These are phyloP conservation scores for Salix dunnii DNA, from an alignment of 345 rosid species.

Conservation along the genomic window DNA sequence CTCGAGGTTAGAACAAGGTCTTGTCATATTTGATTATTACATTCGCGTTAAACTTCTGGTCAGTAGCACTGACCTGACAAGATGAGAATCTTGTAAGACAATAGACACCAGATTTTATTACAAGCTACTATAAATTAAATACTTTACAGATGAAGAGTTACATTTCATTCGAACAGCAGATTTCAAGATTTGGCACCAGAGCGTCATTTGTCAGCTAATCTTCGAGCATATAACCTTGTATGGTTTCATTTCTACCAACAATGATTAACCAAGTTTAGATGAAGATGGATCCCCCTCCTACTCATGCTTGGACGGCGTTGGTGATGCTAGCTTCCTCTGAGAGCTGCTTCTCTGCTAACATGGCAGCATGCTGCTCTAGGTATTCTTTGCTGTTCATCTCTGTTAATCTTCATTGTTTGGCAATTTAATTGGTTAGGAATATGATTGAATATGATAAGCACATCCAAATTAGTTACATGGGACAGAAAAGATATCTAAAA, in stretches of 20 bases:
- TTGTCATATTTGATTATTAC: no score
- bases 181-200: not conserved
- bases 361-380: conserved; percentile 63
- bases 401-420: conserved; percentile 53
- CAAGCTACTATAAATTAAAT: not conserved
- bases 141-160: conserved; percentile 5
- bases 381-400: conserved; percentile 98
- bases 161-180: conserved; percentile 2
- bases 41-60: not conserved
- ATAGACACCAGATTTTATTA: not conserved
- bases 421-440: not conserved
- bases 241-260: not conserved
- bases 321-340: not conserved
- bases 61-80: not conserved
- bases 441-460: not conserved
- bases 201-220: not conserved
- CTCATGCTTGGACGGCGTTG: not conserved
- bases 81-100: no score
- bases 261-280: not conserved
- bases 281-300: not conserved
- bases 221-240: not conserved
- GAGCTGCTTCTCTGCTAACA: conserved; percentile 30
- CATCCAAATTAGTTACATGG: not conserved
- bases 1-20: no score
- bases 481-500: not conserved